Evolutionary conservation across 495 filamentous ascomycete species (phyloP).

Genomic region (Letharia lupina): DNA sequence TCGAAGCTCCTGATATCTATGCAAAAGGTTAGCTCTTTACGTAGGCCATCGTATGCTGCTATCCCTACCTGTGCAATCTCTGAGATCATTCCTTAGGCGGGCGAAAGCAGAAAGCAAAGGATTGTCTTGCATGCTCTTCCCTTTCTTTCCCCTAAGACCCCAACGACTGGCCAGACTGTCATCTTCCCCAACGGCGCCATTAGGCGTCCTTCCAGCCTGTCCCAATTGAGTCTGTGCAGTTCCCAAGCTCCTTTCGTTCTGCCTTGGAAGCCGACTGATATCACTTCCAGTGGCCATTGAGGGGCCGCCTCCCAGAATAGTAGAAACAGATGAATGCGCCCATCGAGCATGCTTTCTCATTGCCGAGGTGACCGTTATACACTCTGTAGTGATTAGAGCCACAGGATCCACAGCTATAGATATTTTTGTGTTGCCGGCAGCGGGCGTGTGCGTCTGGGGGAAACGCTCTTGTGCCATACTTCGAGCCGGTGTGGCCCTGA

Average conservation of each 20-base stretch:
- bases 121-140: constrained; percentile 97
- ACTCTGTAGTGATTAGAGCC: constrained; percentile 95
- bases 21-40: constrained; percentile 16
- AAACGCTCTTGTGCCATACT: constrained; percentile 2
- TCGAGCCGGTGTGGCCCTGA: not conserved
- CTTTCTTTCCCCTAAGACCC: constrained; percentile 93
- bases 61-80: constrained; percentile 69
- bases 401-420: constrained; percentile 89
- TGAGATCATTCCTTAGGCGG: constrained; percentile 77
- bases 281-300: constrained; percentile 15
- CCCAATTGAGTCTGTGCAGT: not conserved
- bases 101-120: constrained; percentile 94
- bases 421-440: constrained; percentile 25
- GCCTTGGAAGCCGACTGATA: constrained; percentile 12
- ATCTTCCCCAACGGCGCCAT: constrained; percentile 36
- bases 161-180: constrained; percentile 58
- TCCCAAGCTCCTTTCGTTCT: constrained; percentile 1
- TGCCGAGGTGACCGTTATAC: constrained; percentile 93
- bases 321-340: constrained; percentile 92
- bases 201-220: constrained; percentile 6
- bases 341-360: constrained; percentile 97
- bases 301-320: constrained; percentile 78
- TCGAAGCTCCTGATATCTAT: constrained; percentile 83
- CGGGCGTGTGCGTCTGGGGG: not conserved
- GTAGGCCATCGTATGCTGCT: not conserved